A percentile compares a stretch with the other conserved stretches of the same genome.
phyloP scores from a whole-genome alignment of 2,329 filamentous ascomycete genomes.

The Sclerotinia trifoliorum region DNA sequence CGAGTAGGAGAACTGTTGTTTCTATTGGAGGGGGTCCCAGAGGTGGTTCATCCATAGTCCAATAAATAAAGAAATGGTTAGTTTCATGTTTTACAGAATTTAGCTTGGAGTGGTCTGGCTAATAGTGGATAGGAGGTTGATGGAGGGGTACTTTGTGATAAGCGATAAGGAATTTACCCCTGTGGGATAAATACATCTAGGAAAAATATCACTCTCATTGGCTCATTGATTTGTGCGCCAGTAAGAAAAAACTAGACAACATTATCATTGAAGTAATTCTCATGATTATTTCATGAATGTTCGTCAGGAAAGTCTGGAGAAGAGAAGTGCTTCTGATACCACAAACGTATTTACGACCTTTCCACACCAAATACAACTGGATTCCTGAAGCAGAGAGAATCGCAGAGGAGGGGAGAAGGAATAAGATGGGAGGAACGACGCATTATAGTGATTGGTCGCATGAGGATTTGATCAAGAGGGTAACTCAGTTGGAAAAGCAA shows the following conservation, averaged over 20 bases:
- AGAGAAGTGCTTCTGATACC: constrained; percentile 4
- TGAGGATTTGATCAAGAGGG: constrained; percentile 64
- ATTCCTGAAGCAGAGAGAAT: constrained; percentile 19
- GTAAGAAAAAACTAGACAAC: constrained; percentile 3
- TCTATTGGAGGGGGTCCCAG: constrained; percentile 38
- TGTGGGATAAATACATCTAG: not conserved
- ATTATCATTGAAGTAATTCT: not conserved
- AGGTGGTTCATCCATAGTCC: constrained; percentile 37
- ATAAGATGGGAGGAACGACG: constrained; percentile 32
- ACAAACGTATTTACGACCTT: not conserved
- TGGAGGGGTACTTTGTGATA: constrained; percentile 12
- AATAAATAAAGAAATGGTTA: not conserved
- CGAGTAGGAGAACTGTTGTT: constrained; percentile 57
- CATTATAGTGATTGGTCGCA: constrained; percentile 68
- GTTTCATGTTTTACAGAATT: not conserved
- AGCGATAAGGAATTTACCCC: constrained; percentile 21
- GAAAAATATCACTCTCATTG: constrained; percentile 18
- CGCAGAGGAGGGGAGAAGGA: constrained; percentile 18
- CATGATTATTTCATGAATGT: constrained; percentile 15
- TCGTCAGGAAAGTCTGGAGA: not conserved
- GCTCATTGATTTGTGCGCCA: constrained; percentile 13
- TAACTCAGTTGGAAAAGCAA: constrained; percentile 66
- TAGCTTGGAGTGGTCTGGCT: not conserved
- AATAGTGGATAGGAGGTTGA: too few species aligned
- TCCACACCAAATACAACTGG: not conserved